Conservation (phyloP, 2,329 filamentous ascomycete species). For the Penicillium sp. region DNA sequence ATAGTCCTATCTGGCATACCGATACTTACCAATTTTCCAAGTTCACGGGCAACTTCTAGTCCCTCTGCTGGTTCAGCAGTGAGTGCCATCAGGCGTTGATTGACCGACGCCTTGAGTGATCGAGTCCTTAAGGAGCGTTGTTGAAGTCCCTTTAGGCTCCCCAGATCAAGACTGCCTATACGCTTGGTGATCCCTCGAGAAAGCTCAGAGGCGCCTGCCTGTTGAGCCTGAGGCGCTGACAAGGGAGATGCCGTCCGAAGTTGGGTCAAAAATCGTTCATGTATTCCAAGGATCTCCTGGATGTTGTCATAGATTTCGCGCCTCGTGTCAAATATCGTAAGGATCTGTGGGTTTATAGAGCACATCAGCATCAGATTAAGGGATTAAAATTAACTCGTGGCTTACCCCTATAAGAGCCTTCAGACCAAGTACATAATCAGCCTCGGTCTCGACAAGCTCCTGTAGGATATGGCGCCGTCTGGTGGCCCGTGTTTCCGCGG, state of each 20-base stretch:
- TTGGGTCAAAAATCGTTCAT: slow-evolving; percentile 75
- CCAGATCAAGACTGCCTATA: slow-evolving; percentile 49
- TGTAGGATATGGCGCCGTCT: slow-evolving; percentile 77
- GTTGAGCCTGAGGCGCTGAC: slow-evolving; percentile 40
- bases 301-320: slow-evolving; percentile 76
- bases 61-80: slow-evolving; percentile 54
- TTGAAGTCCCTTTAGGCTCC: slow-evolving; percentile 33
- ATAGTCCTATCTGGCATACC: too few relatives aligned
- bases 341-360: slow-evolving; percentile 53
- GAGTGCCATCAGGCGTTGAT: slow-evolving; percentile 35
- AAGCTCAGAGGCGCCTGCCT: slow-evolving; percentile 20
- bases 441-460: slow-evolving; percentile 81
- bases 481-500: slow-evolving; percentile 66
- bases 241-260: slow-evolving; percentile 69
- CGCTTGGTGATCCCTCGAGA: slow-evolving; percentile 43
- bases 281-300: slow-evolving; percentile 74
- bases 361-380: slow-evolving; percentile 31
- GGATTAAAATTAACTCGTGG: not conserved
- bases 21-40: slow-evolving; percentile 50
- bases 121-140: slow-evolving; percentile 28
- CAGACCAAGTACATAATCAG: slow-evolving; percentile 82
- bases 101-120: slow-evolving; percentile 29
- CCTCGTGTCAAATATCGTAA: slow-evolving; percentile 70
- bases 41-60: slow-evolving; percentile 52
- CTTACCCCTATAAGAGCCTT: slow-evolving; percentile 81